phyloP scores from a whole-genome alignment of 2,329 filamentous ascomycete species.

The Escovopsis weberi region DNA sequence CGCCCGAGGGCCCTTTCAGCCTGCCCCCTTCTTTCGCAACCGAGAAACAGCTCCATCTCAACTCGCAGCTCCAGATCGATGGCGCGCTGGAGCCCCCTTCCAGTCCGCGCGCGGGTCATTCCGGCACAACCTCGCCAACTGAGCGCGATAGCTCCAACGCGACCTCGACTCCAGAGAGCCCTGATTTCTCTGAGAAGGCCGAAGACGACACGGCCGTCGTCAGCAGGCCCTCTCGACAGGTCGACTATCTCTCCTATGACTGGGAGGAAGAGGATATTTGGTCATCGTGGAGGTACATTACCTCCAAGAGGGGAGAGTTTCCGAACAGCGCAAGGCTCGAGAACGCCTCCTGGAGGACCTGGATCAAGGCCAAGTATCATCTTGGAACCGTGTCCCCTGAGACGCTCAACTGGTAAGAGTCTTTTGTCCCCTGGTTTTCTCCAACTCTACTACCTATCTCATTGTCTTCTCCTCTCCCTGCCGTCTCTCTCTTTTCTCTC shows the following conservation, averaged over 20 bases:
- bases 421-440: background rate
- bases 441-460: too few relatives aligned
- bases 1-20: slow-evolving; percentile 31
- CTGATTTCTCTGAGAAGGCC: slow-evolving; percentile 43
- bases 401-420: slow-evolving; percentile 72
- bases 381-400: slow-evolving; percentile 82
- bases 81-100: slow-evolving; percentile 34
- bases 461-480: background rate
- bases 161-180: slow-evolving; percentile 43
- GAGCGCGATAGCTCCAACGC: slow-evolving; percentile 36
- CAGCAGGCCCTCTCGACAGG: slow-evolving; percentile 66
- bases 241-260: slow-evolving; percentile 89
- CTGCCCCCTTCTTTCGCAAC: slow-evolving; percentile 29
- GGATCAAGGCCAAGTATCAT: slow-evolving; percentile 84
- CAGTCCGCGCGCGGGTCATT: slow-evolving; percentile 35
- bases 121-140: slow-evolving; percentile 37
- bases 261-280: slow-evolving; percentile 96
- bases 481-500: too few relatives aligned
- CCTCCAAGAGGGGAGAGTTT: slow-evolving; percentile 64
- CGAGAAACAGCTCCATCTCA: slow-evolving; percentile 26
- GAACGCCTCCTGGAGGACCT: slow-evolving; percentile 94
- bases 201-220: slow-evolving; percentile 70
- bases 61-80: slow-evolving; percentile 16
- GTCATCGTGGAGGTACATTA: slow-evolving; percentile 91
- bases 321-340: slow-evolving; percentile 72